Evolutionary conservation across 768 basidiomycete species (phyloP).

Genomic region (Xanthoconium purpureum): DNA sequence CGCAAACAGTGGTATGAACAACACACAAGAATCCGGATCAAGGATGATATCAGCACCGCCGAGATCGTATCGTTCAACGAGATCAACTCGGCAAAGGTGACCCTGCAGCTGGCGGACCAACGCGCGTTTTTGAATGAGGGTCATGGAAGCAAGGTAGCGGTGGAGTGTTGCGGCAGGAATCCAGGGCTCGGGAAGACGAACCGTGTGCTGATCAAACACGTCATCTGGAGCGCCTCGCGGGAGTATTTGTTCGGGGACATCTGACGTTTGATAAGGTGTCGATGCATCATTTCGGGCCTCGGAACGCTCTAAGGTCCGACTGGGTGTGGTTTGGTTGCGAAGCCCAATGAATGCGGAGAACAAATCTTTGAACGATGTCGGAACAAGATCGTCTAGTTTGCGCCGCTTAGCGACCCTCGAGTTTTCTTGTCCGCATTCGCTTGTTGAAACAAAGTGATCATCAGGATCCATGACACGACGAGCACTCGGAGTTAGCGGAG

Average conservation of each 20-base stretch:
- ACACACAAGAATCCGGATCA: constrained; percentile 56
- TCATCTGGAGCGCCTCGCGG: constrained; percentile 37
- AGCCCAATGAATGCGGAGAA: constrained; percentile 27
- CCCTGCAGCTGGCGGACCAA: constrained; percentile 52
- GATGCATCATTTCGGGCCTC: constrained; percentile 14
- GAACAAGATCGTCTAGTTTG: constrained; percentile 24
- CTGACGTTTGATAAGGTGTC: constrained; percentile 2
- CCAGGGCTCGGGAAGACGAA: constrained; percentile 38
- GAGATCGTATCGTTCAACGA: constrained; percentile 64
- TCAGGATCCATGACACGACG: not conserved
- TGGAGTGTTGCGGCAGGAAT: constrained; percentile 40
- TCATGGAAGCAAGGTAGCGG: constrained; percentile 67
- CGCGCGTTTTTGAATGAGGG: constrained; percentile 63
- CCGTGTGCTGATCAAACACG: constrained; percentile 42
- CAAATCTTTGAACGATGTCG: constrained; percentile 24
- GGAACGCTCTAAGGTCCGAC: constrained; percentile 4
- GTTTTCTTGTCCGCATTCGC: not conserved
- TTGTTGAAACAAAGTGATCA: not conserved
- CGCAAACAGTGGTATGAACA: constrained; percentile 44
- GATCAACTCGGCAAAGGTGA: constrained; percentile 44
- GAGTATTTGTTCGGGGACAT: constrained; percentile 11
- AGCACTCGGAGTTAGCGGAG: constrained; percentile 5
- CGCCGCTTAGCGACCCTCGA: constrained; percentile 20
- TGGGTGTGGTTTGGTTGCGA: constrained; percentile 17
- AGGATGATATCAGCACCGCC: constrained; percentile 64